Base-by-base conservation (phyloP, 441 rosid species). In the Biscutella auriculata region DNA sequence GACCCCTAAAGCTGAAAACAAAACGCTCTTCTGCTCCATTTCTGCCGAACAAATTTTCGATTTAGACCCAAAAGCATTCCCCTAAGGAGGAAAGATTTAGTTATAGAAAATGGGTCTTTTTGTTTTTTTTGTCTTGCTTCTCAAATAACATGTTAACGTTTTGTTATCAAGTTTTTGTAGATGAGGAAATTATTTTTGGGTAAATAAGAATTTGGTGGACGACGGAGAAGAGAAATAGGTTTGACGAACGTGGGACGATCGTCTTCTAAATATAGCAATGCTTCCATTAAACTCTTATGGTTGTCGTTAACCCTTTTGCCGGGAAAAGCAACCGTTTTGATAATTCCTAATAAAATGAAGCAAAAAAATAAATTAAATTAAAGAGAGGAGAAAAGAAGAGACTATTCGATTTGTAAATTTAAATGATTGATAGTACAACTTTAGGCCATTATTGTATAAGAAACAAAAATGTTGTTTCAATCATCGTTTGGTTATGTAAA, bases 1-100 rank as follows among this genome's bases (percentile, higher is more conserved):
- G 42, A 88, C 83, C 26, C 97, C 80, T 73, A 92, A 71, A 4
- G 95, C 97, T 4, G 98, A 86, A 45, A 88, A 42, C 60, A 88
- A 42, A 13, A 83, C 66, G 46, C 77, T 74, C 73, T 79, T 92
- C 72, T 84, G 92, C 58, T 92, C 98, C 98, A 92, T 92, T 41
- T 71, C 58, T 67, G 21, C 37, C 58, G 13, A 51, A 50, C 40
- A 36, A 50, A 42, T 50, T 50, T 2, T 39, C 1, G 6, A 19
- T 32, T 4, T 34, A 44, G 43, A 63, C 12, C 29, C 29, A 63
- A 44, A 53, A 19, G 51, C 72, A 68, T 68, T 61, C 63, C 62
- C 72, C 2, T 35, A 6, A 11, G 17, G 16, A 12, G 32, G 13
- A 4, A n/a, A 19, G 1, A 7, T 10, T 29, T 33, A 19, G 26